phyloP scores from a whole-genome alignment of 345 rosid species.

The Eucalyptus sp. region DNA sequence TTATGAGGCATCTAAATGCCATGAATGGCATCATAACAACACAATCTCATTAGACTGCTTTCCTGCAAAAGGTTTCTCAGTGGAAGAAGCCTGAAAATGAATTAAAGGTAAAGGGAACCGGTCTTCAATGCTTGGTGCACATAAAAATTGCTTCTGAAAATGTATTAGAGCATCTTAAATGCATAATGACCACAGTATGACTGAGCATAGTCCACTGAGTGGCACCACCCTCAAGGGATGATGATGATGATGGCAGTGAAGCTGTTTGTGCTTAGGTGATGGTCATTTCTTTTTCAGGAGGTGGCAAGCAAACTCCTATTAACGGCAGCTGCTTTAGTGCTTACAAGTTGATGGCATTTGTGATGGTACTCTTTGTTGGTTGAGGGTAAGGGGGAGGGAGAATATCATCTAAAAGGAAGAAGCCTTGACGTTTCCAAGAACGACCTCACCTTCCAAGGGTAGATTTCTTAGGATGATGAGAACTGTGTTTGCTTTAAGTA shows the following conservation, averaged over 20 bases:
- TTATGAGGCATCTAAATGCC: neutral
- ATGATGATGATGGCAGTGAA: neutral
- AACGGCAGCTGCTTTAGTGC: neutral
- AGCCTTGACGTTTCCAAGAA: neutral
- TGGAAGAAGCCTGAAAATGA: neutral
- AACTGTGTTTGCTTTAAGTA: neutral
- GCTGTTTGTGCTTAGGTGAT: neutral
- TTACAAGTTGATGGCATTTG: neutral
- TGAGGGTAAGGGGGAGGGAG: neutral
- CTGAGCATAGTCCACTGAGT: neutral
- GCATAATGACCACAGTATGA: neutral
- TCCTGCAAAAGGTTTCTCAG: neutral
- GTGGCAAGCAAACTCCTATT: neutral
- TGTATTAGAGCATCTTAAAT: neutral
- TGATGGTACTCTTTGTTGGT: neutral
- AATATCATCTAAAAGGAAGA: neutral
- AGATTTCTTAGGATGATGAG: neutral
- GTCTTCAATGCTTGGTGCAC: neutral
- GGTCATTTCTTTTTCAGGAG: neutral
- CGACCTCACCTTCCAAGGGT: neutral
- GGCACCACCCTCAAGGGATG: neutral
- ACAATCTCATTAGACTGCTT: neutral
- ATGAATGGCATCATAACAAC: neutral
- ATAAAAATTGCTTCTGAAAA: neutral
- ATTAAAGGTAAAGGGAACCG: neutral